Base-by-base conservation (phyloP, 805 yeast species). In the Starmera quercuum region DNA sequence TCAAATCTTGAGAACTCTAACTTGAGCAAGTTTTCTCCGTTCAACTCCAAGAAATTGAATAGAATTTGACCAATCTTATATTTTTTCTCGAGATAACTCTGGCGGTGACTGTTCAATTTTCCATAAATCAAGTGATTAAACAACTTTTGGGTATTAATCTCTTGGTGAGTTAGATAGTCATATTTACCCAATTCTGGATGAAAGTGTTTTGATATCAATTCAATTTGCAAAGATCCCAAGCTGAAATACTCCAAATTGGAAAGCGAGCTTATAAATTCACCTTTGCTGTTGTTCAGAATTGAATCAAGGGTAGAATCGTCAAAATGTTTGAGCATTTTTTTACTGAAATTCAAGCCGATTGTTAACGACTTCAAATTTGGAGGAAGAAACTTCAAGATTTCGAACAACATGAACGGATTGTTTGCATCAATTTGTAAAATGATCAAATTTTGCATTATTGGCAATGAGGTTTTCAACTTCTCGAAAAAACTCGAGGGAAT, bases 351-450 rank as follows among this genome's bases (percentile, higher is more conserved):
- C 7, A 26, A 15, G 5, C 7, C 11, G 7, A 26, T 26, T 6
- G 29, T 11, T 6, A 26, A 8, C 9, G 14, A 26, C 6, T 15
- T 26, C 11, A 26, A 26, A 5, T 36, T 21, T 9, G 45, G 33
- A 2, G 61, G 59, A 20, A 62, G 43, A 29, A 41, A 40, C n/a
- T 40, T 37, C 31, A 59, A 37, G 18, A 59, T 41, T n/a, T 24
- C 10, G 20, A 24, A 28, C 7, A 24, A 33, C n/a, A 15, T 6
- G 16, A 14, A 3, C 11, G 19, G 23, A 2, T 42, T 38, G 31
- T 45, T 37, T 9, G 33, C 17, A 3, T 22, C 30, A 14, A 39
- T 15, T 23, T 29, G 36, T 8, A 44, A 30, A 2, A 38, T 29
- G 8, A 30, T 16, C 15, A 42, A 31, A 23, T 35, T 29, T 12